Conservation (phyloP, 73 alveolate species). For the Blepharisma stoltei region DNA sequence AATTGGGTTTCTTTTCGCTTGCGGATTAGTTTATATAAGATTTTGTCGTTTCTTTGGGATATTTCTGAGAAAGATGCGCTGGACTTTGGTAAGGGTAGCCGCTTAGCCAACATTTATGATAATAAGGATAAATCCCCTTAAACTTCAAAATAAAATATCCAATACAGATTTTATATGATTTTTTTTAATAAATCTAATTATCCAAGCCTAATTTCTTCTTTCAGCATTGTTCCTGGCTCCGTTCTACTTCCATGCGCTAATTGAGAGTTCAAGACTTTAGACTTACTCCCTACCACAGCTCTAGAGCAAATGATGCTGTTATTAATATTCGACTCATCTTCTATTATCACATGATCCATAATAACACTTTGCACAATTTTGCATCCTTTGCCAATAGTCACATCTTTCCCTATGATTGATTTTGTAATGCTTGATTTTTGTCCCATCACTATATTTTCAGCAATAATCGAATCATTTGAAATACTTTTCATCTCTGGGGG, state of each 20-base stretch:
- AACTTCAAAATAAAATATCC: too few species aligned
- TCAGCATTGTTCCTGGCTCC: neutral
- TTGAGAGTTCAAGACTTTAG: constrained; percentile 2
- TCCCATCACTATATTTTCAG: constrained; percentile 37
- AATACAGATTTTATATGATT: too few species aligned
- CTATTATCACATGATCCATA: constrained; percentile 35
- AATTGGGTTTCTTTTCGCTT: too few species aligned
- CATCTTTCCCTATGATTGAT: constrained; percentile 39
- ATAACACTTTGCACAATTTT: constrained; percentile 43
- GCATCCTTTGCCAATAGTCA: constrained; percentile 38
- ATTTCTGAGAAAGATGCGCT: too few species aligned
- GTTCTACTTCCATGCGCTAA: neutral
- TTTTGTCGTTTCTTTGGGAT: too few species aligned
- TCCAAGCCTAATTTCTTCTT: constrained; percentile 19
- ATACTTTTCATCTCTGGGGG: neutral
- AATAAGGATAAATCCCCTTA: too few species aligned
- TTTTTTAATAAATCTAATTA: too few species aligned
- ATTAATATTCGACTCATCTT: constrained; percentile 32
- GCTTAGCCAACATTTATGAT: too few species aligned
- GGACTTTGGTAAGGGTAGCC: too few species aligned
- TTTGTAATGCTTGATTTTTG: constrained; percentile 30
- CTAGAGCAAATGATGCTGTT: constrained; percentile 7
- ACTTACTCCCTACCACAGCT: neutral
- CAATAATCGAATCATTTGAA: constrained; percentile 32
- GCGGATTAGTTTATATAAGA: too few species aligned